Base-by-base conservation (phyloP, 768 basidiomycete genomes). In the Termitomyces sp. region DNA sequence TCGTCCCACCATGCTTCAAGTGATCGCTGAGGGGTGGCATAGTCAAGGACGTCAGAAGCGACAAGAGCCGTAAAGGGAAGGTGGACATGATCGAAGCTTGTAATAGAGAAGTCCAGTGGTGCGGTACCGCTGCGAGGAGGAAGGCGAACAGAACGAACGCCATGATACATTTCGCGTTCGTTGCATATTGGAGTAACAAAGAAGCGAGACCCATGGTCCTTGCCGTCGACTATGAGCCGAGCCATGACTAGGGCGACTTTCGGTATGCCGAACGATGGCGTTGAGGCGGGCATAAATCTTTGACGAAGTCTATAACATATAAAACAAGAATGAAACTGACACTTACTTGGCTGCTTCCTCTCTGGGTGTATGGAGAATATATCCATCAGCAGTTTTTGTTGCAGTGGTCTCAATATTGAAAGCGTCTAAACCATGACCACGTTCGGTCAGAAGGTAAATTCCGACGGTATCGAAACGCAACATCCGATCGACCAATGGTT, bases 401-500 rank as follows among this genome's bases (percentile, higher is more conserved):
- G 82, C 84, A 14, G 82, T 85, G 7, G 84, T 85, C 65, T 85
- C 83, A 10, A 84, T 76, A 61, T 85, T 82, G 61, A 80, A 78
- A 1, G 82, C 78, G 46, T 84, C 83, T n/a, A 85, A 67, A 14
- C 82, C 84, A 57, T 85, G 84, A 1, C 80, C 83, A 9, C 80
- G 75, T 69, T 84, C 83, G 0, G 79, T 77, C 43, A 83, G 68
- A 46, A 82, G 75, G 60, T 78, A 83, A 41, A 82, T 71, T 1
- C 82, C 82, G 48, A 80, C 75, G 14, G 76, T 78, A 22, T 84
- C 80, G 42, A 83, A 79, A 22, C 75, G 73, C 41, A 84, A 67
- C n/a, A 84, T 68, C 34, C 75, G 68, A 46, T 82, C 70, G 7
- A 84, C 74, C 5, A 83, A 69, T 5, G 77, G 75, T 44, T 69